Evolutionary conservation across 371 early-diverging fungal genomes (phyloP), one percentile per base, ranked within the genome.

Genomic region (Rhizopus arrhizus): DNA sequence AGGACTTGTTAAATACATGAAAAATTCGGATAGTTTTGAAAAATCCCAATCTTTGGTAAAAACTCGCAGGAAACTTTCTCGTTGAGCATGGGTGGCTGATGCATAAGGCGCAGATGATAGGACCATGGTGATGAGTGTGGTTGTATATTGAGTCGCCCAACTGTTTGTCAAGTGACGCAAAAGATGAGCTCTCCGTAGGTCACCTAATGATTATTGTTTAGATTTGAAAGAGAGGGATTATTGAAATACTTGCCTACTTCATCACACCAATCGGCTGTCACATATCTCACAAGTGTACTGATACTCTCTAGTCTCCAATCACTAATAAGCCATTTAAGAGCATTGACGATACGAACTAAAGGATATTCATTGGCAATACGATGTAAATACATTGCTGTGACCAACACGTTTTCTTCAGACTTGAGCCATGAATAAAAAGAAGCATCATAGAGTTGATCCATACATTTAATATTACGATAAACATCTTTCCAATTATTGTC

Each of bases 31-130:
- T 36, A 90, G 70, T 31, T 88, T 84, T 49, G 87, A 89, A 73
- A 90, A 90, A 66, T 89, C 89, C 91, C 91, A 90, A 56, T 87
- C 86, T 16, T 82, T 78, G 0, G 88, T 85, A 34, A 90, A 81
- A 4, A 84, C 85, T 54, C 86, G 80, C 61, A 90, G 64, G 43
- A 90, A 89, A 6, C 83, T 68, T 34, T 87, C 88, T 35, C 84
- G 78, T 51, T 84, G 78, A 7, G 50, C 47, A 41, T 71, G 74
- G 7, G 57, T 59, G 41, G 72, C 53, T 2, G 74, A 57, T 10
- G 65, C 28, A 58, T 72, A 74, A 34, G 82, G 72, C 57, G 80
- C 69, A 38, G 75, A 54, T 13, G 72, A 59, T 42, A 78, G 59
- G 41, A 78, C 64, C 56, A 77, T 67, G 48, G 81, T 67, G 53